Percentiles rank a stretch among this genome's conserved stretches.
These are phyloP conservation scores for Salix koriyanagi DNA, from an alignment of 345 rosid genomes.

Conservation along the genomic window DNA sequence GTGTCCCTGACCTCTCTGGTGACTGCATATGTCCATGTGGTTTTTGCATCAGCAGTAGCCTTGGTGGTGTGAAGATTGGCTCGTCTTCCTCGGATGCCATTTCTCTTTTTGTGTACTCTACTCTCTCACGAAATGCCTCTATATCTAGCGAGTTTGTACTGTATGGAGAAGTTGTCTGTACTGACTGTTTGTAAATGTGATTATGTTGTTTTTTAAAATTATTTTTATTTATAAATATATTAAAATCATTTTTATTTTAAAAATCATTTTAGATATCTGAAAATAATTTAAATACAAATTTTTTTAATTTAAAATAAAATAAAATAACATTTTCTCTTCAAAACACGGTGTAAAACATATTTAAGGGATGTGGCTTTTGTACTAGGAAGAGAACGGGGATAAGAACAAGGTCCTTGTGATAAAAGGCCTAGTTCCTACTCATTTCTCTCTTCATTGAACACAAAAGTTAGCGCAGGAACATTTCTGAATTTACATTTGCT, in stretches of 20 bases:
- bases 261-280: too few species aligned
- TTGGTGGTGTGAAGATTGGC: conserved; percentile 22
- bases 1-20: conserved; percentile 51
- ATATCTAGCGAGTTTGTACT: neutral
- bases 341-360: neutral
- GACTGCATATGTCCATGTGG: conserved; percentile 35
- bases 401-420: neutral
- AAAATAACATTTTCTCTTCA: too few species aligned
- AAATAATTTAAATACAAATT: too few species aligned
- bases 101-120: neutral
- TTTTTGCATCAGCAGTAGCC: conserved; percentile 37
- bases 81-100: conserved; percentile 34
- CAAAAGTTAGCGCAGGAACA: neutral
- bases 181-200: neutral
- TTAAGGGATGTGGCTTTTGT: neutral
- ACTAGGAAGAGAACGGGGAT: neutral
- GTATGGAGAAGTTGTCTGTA: neutral
- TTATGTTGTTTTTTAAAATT: too few species aligned
- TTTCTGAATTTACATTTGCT: neutral
- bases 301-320: too few species aligned
- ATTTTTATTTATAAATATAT: too few species aligned
- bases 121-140: neutral
- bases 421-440: neutral
- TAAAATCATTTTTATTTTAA: too few species aligned
- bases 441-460: neutral